Evolutionary conservation across 306 rosid genomes (phyloP).

Genomic region (Gastrolobium bilobum): DNA sequence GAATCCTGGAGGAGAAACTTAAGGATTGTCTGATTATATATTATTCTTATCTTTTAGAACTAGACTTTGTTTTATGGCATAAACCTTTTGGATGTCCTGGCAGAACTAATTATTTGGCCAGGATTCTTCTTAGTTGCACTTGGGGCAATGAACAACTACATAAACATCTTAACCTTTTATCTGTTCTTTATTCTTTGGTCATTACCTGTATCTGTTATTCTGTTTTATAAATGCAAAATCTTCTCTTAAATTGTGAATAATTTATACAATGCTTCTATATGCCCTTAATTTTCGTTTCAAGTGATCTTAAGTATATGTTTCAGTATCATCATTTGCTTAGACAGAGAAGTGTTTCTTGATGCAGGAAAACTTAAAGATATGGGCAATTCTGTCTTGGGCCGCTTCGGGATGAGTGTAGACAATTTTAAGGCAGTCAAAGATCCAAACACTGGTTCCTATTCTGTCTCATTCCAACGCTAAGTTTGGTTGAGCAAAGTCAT

Average conservation of each 20-base stretch:
- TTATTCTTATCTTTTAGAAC: neutral
- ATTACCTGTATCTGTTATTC: constrained; percentile 9
- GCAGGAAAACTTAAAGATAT: constrained; percentile 88
- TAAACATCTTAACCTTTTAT: neutral
- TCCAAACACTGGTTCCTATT: constrained; percentile 94
- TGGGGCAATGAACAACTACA: constrained; percentile 5
- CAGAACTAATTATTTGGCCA: constrained; percentile 12
- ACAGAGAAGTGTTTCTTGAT: constrained; percentile 28
- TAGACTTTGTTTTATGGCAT: constrained; percentile 5
- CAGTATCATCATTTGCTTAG: neutral
- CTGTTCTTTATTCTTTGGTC: constrained; percentile 21
- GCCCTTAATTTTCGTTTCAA: neutral
- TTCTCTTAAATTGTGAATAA: neutral
- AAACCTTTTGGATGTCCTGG: constrained; percentile 8
- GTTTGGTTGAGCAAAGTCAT: constrained; percentile 32
- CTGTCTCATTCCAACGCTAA: constrained; percentile 78
- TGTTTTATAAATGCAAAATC: constrained; percentile 5
- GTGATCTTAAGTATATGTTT: neutral
- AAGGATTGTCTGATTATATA: constrained; percentile 1
- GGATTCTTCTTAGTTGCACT: constrained; percentile 26
- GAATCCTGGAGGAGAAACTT: constrained; percentile 1
- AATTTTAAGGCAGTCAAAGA: constrained; percentile 92
- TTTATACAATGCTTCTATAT: neutral
- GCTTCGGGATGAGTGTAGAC: constrained; percentile 91
- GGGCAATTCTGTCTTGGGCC: constrained; percentile 93